A percentile compares a stretch with the other conserved stretches of the same genome.
These are phyloP conservation scores for Geotrichum bryndzae DNA, from an alignment of 1,139 yeast species.

Conservation along the genomic window DNA sequence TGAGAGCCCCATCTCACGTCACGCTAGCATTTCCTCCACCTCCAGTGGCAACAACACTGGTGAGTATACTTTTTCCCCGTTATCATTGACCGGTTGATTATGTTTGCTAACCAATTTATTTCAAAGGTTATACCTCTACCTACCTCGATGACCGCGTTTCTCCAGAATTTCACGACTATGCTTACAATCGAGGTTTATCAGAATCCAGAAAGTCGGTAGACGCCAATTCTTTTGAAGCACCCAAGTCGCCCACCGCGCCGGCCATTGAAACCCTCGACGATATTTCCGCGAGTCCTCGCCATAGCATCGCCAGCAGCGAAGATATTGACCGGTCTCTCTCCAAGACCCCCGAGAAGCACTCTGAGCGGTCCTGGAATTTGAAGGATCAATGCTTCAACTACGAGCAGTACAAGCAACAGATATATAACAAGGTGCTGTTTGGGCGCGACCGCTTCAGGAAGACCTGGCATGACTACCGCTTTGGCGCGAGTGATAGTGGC, in stretches of 20 bases:
- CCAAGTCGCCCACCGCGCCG: background rate
- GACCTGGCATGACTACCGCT: background rate
- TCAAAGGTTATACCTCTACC: conserved; percentile 5
- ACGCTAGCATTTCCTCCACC: background rate
- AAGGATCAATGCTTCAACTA: conserved; percentile 9
- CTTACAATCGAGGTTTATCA: background rate
- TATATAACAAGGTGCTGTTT: conserved; percentile 7
- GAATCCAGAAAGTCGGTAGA: background rate
- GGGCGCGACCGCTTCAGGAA: background rate
- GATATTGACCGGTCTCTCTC: background rate
- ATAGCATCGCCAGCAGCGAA: background rate
- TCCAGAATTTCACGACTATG: conserved; percentile 6
- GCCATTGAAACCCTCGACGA: background rate
- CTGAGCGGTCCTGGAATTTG: background rate
- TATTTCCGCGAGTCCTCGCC: background rate
- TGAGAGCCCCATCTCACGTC: background rate
- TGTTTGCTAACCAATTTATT: background rate
- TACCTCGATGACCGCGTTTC: background rate
- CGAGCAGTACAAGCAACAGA: conserved; percentile 12
- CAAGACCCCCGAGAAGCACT: background rate
- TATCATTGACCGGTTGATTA: background rate
- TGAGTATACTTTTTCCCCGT: background rate
- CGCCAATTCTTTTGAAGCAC: background rate
- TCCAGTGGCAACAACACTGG: background rate
- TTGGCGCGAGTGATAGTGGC: background rate